Conservation (phyloP, 139 green algal genomes). For the Tetraselmis striata region DNA sequence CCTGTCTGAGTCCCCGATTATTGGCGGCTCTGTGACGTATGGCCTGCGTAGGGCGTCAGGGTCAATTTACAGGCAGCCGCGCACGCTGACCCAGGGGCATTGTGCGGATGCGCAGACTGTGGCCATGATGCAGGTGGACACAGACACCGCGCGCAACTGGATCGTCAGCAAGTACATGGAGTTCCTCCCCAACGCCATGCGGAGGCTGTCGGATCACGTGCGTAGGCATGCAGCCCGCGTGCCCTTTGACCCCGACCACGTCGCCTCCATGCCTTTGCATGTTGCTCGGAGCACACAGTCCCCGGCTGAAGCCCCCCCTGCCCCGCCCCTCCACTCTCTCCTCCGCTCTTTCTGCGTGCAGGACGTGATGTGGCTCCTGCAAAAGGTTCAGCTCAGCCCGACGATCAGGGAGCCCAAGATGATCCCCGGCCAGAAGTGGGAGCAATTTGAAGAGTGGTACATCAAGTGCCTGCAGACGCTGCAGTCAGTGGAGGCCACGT, state of each 20-base stretch:
- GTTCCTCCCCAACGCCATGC: background rate
- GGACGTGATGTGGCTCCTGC: background rate
- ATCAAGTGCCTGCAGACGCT: slow-evolving; percentile 7
- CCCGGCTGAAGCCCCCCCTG: no score
- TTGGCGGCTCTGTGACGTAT: no score
- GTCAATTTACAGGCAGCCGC: no score
- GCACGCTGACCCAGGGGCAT: no score
- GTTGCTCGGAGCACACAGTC: no score
- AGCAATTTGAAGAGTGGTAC: slow-evolving; percentile 18
- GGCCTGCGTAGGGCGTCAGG: no score
- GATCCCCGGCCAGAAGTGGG: slow-evolving; percentile 2
- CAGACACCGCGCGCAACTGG: background rate
- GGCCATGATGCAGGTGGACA: background rate
- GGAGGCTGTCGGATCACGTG: background rate
- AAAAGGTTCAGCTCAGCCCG: background rate
- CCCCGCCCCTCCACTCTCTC: no score
- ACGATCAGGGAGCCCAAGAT: background rate
- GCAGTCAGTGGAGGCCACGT: slow-evolving; percentile 11
- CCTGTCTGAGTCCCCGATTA: no score
- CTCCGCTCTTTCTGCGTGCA: background rate
- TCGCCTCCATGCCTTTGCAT: no score
- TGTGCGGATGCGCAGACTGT: background rate
- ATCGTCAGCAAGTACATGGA: background rate
- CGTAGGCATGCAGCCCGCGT: no score
- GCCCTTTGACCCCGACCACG: no score